Evolutionary conservation across 1,139 yeast genomes (phyloP).

Genomic region (Blastobotrys niveus): DNA sequence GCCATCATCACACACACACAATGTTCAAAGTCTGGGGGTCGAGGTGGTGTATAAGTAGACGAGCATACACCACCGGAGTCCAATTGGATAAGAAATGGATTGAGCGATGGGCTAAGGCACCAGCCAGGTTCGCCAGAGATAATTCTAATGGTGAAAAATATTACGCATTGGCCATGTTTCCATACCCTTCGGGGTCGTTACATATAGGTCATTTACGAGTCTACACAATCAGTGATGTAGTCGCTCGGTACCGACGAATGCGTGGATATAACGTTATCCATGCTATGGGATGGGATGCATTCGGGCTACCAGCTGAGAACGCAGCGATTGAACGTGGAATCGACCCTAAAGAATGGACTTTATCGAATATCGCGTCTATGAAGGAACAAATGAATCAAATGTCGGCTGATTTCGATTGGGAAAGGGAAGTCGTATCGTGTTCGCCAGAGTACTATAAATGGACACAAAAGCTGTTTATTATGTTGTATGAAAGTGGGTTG

Average conservation of each 20-base stretch:
- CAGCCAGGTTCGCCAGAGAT: conserved; percentile 23
- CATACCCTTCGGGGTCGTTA: conserved; percentile 87
- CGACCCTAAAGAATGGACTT: conserved; percentile 81
- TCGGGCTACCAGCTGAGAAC: conserved; percentile 96
- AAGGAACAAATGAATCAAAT: conserved; percentile 70
- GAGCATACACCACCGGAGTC: too few relatives aligned
- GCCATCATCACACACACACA: too few relatives aligned
- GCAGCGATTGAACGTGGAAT: conserved; percentile 87
- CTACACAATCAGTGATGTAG: conserved; percentile 80
- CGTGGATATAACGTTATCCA: conserved; percentile 76
- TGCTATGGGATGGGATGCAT: conserved; percentile 99
- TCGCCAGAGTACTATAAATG: conserved; percentile 82
- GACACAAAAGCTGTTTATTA: conserved; percentile 80
- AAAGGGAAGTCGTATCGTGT: conserved; percentile 81
- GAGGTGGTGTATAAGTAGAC: too few relatives aligned
- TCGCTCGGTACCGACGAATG: conserved; percentile 72
- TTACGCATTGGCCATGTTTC: conserved; percentile 83
- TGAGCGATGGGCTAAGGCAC: conserved; percentile 25
- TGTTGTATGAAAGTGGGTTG: conserved; percentile 65
- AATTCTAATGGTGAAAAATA: conserved; percentile 38
- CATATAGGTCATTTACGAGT: conserved; percentile 95
- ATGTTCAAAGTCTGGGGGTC: too few relatives aligned
- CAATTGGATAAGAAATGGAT: conserved; percentile 33
- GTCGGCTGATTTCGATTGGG: conserved; percentile 93
- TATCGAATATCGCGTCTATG: conserved; percentile 70